Base-by-base conservation (phyloP, 1,284 basidiomycete genomes). In the Rhodotorula sp. region DNA sequence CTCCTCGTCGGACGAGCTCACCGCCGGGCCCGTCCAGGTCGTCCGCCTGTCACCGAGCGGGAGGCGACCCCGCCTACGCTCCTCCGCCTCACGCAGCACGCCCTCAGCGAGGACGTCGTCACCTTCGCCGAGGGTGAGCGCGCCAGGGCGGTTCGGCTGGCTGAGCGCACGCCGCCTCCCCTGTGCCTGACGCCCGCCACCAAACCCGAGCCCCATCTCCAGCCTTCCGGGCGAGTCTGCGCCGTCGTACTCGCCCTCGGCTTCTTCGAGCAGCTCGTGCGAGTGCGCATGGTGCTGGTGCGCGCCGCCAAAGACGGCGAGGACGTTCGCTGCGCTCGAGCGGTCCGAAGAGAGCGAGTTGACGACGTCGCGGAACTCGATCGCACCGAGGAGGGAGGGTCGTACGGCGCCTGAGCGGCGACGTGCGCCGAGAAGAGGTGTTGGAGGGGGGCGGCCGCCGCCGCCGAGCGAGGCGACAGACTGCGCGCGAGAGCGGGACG, bases 291-390 rank as follows among this genome's bases (percentile, higher is more conserved):
- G 64, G 36, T 66, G 64, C 36, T 72, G 68, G 48, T 67, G 61
- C 12, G 58, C 62, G 21, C 66, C 64, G 19, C 74, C 69, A 34
- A 78, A 78, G 10, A 72, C 70, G 37, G 72, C 61, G 13, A 77
- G 65, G 5, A 71, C 46, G 32, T 68, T 61, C 17, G 41, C 48
- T 19, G 70, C 66, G 57, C 71, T n/a, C 64, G 59, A 32, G 64
- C 72, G 37, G 34, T 72, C 56, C 75, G 85, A 84, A 68, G 88
- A 87, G 17, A 98, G 84, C 0, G 90, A 90, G 27, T 90, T 86
- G 25, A 97, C 90, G 25, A 97, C 91, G 71, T 94, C 90, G 39
- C 92, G 86, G 82, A 97, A 97, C 81, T 97, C 95, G 64, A 98
- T 87, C 0, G 95, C 94, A 17, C 94, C 92, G 5, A 97, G 87